Conservation (phyloP, 129 eudicot genomes). For the Ambrosia trifida region DNA sequence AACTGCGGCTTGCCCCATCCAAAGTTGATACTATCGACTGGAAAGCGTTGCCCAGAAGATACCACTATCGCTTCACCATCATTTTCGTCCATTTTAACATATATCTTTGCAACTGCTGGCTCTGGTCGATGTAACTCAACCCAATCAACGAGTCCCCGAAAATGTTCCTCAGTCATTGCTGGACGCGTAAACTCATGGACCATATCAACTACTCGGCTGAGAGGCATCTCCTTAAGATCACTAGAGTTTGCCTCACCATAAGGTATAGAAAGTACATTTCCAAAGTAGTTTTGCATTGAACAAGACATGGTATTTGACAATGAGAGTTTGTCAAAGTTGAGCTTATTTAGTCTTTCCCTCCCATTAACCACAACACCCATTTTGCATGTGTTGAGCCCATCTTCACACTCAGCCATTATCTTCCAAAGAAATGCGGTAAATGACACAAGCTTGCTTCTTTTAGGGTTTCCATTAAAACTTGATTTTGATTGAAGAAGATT, state of each 20-base stretch:
- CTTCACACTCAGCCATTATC: slow-evolving; percentile 37
- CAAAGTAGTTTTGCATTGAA: slow-evolving; percentile 52
- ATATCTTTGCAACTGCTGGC: slow-evolving; percentile 50
- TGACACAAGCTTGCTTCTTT: slow-evolving; percentile 43
- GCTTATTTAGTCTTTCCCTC: slow-evolving; percentile 36
- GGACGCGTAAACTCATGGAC: slow-evolving; percentile 43
- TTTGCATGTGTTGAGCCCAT: slow-evolving; percentile 32
- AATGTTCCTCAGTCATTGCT: slow-evolving; percentile 43
- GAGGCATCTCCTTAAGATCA: slow-evolving; percentile 39
- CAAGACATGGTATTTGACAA: slow-evolving; percentile 27
- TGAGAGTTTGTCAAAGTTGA: slow-evolving; percentile 19
- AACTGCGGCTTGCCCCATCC: slow-evolving; percentile 75
- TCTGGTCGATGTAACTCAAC: slow-evolving; percentile 57
- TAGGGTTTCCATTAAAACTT: slow-evolving; percentile 22
- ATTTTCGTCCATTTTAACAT: slow-evolving; percentile 28
- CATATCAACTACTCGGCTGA: slow-evolving; percentile 28
- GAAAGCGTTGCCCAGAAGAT: slow-evolving; percentile 79
- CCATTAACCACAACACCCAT: slow-evolving; percentile 66
- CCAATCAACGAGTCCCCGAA: slow-evolving; percentile 61
- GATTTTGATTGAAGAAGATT: slow-evolving; percentile 42
- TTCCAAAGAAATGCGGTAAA: slow-evolving; percentile 57
- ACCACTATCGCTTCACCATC: slow-evolving; percentile 65
- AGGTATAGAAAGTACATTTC: slow-evolving; percentile 63
- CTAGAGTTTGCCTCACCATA: slow-evolving; percentile 35
- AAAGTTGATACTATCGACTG: slow-evolving; percentile 51